Conservation (phyloP, 352 stramenopile species). For the Phytophthora chlamydospora region DNA sequence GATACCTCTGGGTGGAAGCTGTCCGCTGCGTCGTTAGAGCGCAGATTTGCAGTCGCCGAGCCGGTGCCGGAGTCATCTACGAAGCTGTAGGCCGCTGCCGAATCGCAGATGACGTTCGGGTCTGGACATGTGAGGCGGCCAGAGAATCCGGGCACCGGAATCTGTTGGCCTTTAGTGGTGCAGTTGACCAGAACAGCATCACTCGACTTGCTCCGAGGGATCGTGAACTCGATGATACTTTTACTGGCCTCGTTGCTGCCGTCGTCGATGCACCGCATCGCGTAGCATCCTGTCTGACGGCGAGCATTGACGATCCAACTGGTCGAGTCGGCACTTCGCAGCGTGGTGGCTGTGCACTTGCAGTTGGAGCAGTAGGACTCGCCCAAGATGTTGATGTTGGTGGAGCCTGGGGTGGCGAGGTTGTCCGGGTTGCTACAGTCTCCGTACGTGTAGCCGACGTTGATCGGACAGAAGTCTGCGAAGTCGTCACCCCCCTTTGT, state of each 20-base stretch:
- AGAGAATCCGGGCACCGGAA: conserved; percentile 56
- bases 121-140: conserved; percentile 74
- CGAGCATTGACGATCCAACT: conserved; percentile 62
- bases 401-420: conserved; percentile 47
- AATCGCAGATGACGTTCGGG: conserved; percentile 64
- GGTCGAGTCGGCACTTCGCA: conserved; percentile 64
- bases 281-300: conserved; percentile 80
- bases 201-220: conserved; percentile 39
- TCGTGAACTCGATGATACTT: conserved; percentile 48
- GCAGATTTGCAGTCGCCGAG: conserved; percentile 20
- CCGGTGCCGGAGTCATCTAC: conserved; percentile 7
- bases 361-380: conserved; percentile 79
- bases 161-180: conserved; percentile 42
- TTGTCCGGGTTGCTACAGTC: conserved; percentile 74
- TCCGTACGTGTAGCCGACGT: conserved; percentile 66
- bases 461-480: conserved; percentile 82
- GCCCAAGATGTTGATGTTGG: conserved; percentile 75
- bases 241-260: conserved; percentile 13
- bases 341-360: conserved; percentile 70
- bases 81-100: conserved; percentile 22
- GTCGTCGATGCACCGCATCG: conserved; percentile 61
- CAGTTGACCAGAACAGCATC: conserved; percentile 52
- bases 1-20: background rate
- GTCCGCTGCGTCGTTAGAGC: conserved; percentile 16
- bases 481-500: conserved; percentile 65